Evolutionary conservation across 2,329 filamentous ascomycete species (phyloP).

Genomic region (Canariomyces notabilis): DNA sequence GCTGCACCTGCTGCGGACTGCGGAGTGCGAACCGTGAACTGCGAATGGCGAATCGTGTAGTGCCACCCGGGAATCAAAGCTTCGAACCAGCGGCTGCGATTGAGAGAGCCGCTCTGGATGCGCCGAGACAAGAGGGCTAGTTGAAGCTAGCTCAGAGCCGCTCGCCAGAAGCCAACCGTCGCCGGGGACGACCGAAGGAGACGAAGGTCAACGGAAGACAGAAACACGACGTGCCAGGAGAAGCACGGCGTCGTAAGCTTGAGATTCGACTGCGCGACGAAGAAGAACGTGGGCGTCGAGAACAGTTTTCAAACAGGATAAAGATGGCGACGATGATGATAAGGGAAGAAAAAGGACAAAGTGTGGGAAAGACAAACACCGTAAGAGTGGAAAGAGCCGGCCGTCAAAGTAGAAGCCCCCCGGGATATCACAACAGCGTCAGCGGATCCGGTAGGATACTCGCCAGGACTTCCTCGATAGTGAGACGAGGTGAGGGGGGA

Average conservation of each 20-base stretch:
- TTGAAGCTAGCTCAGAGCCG: background rate
- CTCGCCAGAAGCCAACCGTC: background rate
- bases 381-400: slow-evolving; percentile 38
- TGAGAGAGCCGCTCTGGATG: slow-evolving; percentile 9
- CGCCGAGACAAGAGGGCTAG: background rate
- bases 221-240: slow-evolving; percentile 10
- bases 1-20: background rate
- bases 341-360: slow-evolving; percentile 26
- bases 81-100: background rate
- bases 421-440: slow-evolving; percentile 35
- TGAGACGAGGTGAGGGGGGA: slow-evolving; percentile 27
- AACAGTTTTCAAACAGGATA: slow-evolving; percentile 7
- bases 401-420: slow-evolving; percentile 37
- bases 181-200: background rate
- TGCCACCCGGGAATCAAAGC: too few relatives aligned
- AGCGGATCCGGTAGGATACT: slow-evolving; percentile 34
- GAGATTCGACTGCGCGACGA: background rate
- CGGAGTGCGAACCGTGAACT: background rate
- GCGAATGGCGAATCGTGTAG: slow-evolving; percentile 1
- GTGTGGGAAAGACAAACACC: slow-evolving; percentile 30
- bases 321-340: slow-evolving; percentile 17
- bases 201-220: slow-evolving; percentile 12
- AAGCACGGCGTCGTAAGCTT: background rate
- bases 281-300: slow-evolving; percentile 11
- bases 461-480: slow-evolving; percentile 31